phyloP scores from a whole-genome alignment of 148 eudicot species.

The Vaccinium myrtillus region DNA sequence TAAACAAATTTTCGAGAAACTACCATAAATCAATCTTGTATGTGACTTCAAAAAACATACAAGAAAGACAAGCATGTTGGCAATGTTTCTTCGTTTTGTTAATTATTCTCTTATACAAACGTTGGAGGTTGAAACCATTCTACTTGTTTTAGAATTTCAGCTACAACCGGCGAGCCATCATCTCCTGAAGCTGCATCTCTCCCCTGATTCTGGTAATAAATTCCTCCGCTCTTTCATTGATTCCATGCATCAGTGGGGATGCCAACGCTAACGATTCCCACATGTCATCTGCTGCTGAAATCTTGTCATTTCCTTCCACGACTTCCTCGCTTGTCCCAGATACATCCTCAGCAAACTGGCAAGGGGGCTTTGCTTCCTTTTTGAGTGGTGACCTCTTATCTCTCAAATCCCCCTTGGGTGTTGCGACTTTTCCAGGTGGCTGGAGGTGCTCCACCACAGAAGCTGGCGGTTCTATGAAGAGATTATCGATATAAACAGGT shows the following conservation, averaged over 20 bases:
- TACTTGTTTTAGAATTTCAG: not conserved
- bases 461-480: constrained; percentile 27
- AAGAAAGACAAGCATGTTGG: too few relatives aligned
- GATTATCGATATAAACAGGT: constrained; percentile 35
- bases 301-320: not conserved
- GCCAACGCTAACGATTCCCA: constrained; percentile 50
- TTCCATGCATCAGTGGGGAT: constrained; percentile 46
- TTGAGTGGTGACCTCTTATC: constrained; percentile 14
- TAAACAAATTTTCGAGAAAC: too few relatives aligned
- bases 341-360: not conserved
- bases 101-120: too few relatives aligned
- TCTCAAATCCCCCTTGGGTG: not conserved
- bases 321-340: too few relatives aligned
- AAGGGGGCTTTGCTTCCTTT: constrained; percentile 24
- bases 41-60: too few relatives aligned
- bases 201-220: constrained; percentile 50
- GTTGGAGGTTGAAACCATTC: too few relatives aligned
- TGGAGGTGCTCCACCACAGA: not conserved
- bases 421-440: not conserved
- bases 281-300: constrained; percentile 34
- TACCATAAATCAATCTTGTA: too few relatives aligned
- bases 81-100: too few relatives aligned
- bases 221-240: constrained; percentile 55
- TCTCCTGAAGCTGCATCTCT: constrained; percentile 48
- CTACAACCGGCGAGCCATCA: constrained; percentile 16